Evolutionary conservation across 176 grass and related monocot genomes (phyloP).

Genomic region (Aechmea fasciata): DNA sequence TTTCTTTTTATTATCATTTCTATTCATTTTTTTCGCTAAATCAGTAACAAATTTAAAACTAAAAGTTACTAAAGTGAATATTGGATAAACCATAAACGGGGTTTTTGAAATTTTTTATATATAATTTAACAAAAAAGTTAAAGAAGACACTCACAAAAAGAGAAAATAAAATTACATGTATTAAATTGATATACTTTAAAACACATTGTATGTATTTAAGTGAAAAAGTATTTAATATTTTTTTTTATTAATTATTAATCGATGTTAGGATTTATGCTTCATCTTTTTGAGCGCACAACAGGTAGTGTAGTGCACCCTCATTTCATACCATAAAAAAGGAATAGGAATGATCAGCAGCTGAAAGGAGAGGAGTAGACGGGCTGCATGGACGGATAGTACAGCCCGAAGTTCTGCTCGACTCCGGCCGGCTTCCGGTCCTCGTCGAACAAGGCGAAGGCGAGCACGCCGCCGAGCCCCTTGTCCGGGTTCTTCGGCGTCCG

Average conservation of each 20-base stretch:
- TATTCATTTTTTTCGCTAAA: no score
- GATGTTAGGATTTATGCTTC: not conserved
- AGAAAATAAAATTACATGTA: no score
- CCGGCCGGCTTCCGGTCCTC: constrained; percentile 17
- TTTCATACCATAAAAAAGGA: not conserved
- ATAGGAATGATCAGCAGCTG: constrained; percentile 2
- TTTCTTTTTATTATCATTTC: no score
- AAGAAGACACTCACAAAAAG: no score
- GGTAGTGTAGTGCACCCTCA: not conserved
- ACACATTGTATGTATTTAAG: no score
- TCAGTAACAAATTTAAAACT: no score
- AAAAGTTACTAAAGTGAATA: no score
- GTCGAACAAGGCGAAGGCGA: constrained; percentile 18
- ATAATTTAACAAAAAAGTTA: no score
- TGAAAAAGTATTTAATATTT: no score
- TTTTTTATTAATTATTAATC: not conserved
- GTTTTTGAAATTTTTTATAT: no score
- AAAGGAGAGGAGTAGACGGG: constrained; percentile 14
- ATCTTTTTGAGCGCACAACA: not conserved
- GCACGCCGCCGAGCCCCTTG: not conserved
- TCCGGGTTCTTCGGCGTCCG: constrained; percentile 21
- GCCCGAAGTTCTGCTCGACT: constrained; percentile 18
- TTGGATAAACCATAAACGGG: no score
- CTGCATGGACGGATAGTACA: constrained; percentile 17
- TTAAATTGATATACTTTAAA: no score